Evolutionary conservation across 495 filamentous ascomycete genomes (phyloP).

Genomic region (Stereocaulon alpinum): DNA sequence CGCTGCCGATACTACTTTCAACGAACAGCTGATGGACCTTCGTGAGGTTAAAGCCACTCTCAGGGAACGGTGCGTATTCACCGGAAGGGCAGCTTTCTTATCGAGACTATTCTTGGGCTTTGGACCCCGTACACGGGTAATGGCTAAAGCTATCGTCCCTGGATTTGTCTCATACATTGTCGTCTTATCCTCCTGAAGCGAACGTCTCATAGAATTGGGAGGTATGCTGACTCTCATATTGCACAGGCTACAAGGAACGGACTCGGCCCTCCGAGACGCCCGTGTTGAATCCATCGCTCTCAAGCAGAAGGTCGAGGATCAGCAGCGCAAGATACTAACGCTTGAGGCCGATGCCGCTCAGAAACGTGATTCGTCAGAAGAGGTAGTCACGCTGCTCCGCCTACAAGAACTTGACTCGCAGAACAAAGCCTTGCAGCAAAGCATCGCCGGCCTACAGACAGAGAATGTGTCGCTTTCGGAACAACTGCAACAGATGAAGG

Average conservation of each 20-base stretch:
- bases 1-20: constrained; percentile 3
- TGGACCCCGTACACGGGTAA: too few relatives aligned
- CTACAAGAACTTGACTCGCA: constrained; percentile 18
- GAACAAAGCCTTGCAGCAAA: constrained; percentile 5
- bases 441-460: constrained; percentile 1
- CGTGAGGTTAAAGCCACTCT: constrained; percentile 20
- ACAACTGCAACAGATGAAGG: constrained; percentile 4
- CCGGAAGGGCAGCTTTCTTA: too few relatives aligned
- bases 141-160: too few relatives aligned
- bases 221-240: too few relatives aligned
- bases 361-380: not conserved
- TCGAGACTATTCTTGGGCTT: too few relatives aligned
- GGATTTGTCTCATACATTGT: too few relatives aligned
- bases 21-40: constrained; percentile 20
- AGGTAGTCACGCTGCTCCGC: constrained; percentile 8
- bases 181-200: too few relatives aligned
- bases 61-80: not conserved
- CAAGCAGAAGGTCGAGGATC: constrained; percentile 5
- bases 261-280: constrained; percentile 13
- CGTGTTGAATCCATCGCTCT: constrained; percentile 7
- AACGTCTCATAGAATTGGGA: too few relatives aligned
- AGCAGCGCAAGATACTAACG: constrained; percentile 6
- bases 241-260: constrained; percentile 12
- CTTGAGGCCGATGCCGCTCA: constrained; percentile 9
- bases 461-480: constrained; percentile 1